Base-by-base conservation (phyloP, 2,329 filamentous ascomycete species). In the Talaromyces atroroseus region DNA sequence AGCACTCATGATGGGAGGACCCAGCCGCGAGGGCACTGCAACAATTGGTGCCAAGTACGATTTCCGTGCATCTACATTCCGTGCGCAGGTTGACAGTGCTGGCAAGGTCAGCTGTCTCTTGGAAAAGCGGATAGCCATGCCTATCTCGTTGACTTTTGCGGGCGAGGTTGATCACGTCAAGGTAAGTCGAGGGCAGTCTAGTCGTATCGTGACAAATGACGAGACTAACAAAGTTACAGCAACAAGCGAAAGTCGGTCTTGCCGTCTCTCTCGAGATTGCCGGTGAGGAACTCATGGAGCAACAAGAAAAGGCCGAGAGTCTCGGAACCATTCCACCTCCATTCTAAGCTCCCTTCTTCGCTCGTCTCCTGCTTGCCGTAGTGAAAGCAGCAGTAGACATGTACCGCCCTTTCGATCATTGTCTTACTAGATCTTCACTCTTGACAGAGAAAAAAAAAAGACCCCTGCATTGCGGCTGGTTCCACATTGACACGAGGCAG, bases 21-120 rank as follows among this genome's bases (percentile, higher is more conserved):
- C 86, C 54, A 83, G 86, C 73, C 92, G 91, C 75, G 92, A 99
- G 74, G 94, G 94, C 56, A 82, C 90, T 60, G 92, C 95, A 54
- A 90, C 92, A 54, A 82, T 97, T 66, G 94, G 92, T 68, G 90
- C 91, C 71, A 99, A 99, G 78, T 99, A 99, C 77, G 92, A 96
- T 74, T 99, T 99, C 84, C 85, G 90, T 70, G 89, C 91, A 78
- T 94, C 90, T 55, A 94, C 90, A 51, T 96, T 96, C 85, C 86
- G 92, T 63, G 94, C 92, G 46, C 94, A 99, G 78, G 83, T 97
- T 66, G 94, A 99, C 77, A 95, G 91, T 68, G 86, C 90, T 72
- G 94, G 94, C 73, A 96, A 95, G 80, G 82, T 99, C 60, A 90
- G 88, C 75, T 94, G 90, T 71, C 78, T 96, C 68, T 78, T 97